phyloP scores from a whole-genome alignment of 2,329 filamentous ascomycete species.

The Xylariaceae sp. region DNA sequence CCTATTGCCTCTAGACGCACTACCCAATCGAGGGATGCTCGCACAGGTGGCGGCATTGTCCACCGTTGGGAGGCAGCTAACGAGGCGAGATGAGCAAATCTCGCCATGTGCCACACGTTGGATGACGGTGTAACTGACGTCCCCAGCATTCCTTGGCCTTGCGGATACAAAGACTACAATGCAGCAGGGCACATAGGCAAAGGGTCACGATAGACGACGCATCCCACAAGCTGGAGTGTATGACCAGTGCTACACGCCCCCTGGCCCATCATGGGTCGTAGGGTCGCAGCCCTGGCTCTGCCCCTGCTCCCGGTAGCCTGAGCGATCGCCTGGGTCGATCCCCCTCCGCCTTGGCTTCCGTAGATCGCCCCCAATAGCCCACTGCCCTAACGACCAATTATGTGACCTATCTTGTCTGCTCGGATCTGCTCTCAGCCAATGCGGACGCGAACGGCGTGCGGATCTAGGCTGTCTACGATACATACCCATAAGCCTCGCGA shows the following conservation, averaged over 20 bases:
- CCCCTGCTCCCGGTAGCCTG: constrained; percentile 4
- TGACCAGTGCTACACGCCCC: no score
- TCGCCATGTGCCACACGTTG: constrained; percentile 25
- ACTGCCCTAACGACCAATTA: constrained; percentile 10
- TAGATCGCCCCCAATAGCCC: constrained; percentile 17
- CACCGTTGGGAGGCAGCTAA: constrained; percentile 19
- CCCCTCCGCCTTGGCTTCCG: constrained; percentile 1
- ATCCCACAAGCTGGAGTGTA: no score
- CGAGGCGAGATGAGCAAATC: constrained; percentile 28
- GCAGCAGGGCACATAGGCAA: no score
- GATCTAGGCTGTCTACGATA: no score
- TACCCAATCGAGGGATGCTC: no score
- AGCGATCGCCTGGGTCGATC: constrained; percentile 10
- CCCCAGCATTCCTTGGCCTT: no score
- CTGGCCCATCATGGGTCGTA: no score
- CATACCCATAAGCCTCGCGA: no score
- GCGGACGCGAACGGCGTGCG: no score
- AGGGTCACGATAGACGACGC: no score
- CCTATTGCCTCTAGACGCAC: not conserved
- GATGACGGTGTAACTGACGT: constrained; percentile 18
- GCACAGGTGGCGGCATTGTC: constrained; percentile 10
- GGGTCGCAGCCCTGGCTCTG: not conserved
- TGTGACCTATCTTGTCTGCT: constrained; percentile 7
- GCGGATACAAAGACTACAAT: no score
- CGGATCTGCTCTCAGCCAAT: constrained; percentile 9